Base-by-base conservation (phyloP, 345 rosid species). In the Salix dunnii region DNA sequence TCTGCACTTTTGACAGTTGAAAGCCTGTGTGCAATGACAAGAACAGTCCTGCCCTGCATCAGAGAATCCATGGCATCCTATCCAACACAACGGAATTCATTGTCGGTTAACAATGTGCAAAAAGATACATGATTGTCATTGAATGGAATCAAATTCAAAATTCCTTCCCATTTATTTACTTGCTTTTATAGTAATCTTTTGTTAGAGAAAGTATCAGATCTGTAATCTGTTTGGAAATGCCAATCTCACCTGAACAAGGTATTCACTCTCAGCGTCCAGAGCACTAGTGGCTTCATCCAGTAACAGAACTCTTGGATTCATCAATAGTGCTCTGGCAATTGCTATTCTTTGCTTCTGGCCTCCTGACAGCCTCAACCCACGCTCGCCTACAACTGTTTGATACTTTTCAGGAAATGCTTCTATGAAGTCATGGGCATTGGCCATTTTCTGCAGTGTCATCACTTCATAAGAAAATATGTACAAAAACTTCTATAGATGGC, bases 241-340 rank as follows among this genome's bases (percentile, higher is more conserved):
- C 28, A 53, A 55, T 62, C 77, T 77, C 72, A 94, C 97, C 93
- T 95, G 97, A 71, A 95, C 99, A 53, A 95, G 92, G 89, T 85
- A 93, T 82, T 93, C 99, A 2, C 97, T 93, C 82, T 95, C 97
- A 1, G 97, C 97, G 78, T 95, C 99, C 23, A 95, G 87, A 66
- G 99, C 99, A 80, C 99, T 95, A 25, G 97, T 95, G 76, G 99
- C 97, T 89, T 95, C 99, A 79, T 95, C 99, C 64, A 95, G 81
- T 5, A 95, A 90, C 77, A 91, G 79, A 78, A 95, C 89, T 77
- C 83, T 90, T 1, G 99, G 99, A 83, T 95, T 89, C 93, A 92
- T 95, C 71, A 95, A 79, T 63, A 93, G 90, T 1, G 99, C 97
- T 83, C 97, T 88, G 0, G 97, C 97, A 36, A 95, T 95, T 5